Percentiles rank a stretch among this genome's conserved stretches.
phyloP scores from a whole-genome alignment of 371 early-diverging fungal species.

The Rhizopus arrhizus region DNA sequence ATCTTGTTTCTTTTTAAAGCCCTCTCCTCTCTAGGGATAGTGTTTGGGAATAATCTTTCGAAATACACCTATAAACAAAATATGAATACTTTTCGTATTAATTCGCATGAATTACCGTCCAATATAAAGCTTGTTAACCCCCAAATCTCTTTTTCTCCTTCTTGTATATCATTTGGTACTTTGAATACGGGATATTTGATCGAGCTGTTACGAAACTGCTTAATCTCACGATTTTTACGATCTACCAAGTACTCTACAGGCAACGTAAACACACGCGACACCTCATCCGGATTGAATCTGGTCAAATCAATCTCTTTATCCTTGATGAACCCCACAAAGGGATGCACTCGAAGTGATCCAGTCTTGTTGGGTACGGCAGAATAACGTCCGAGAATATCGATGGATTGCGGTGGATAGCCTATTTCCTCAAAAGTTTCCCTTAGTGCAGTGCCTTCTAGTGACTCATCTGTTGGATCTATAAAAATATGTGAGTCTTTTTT shows the following conservation, averaged over 20 bases:
- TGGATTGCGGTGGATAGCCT: slow-evolving; percentile 49
- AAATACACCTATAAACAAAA: slow-evolving; percentile 32
- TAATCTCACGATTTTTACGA: slow-evolving; percentile 44
- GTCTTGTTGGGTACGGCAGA: slow-evolving; percentile 68
- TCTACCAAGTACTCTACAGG: slow-evolving; percentile 67
- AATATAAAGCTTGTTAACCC: slow-evolving; percentile 84
- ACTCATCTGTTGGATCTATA: slow-evolving; percentile 58
- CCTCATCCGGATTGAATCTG: slow-evolving; percentile 68
- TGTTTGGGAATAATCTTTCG: slow-evolving; percentile 43
- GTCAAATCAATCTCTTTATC: slow-evolving; percentile 32
- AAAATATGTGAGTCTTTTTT: background rate
- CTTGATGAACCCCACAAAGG: slow-evolving; percentile 71
- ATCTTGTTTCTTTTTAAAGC: too few relatives aligned
- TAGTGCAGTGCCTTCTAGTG: slow-evolving; percentile 69
- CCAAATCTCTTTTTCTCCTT: slow-evolving; percentile 69
- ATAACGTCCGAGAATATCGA: slow-evolving; percentile 71
- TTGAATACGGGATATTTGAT: slow-evolving; percentile 66
- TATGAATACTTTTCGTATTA: background rate
- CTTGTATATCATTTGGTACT: slow-evolving; percentile 49
- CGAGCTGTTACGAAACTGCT: slow-evolving; percentile 62
- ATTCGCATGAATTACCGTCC: slow-evolving; percentile 43
- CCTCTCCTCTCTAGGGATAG: slow-evolving; percentile 13
- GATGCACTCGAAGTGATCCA: slow-evolving; percentile 70
- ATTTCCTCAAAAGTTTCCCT: slow-evolving; percentile 88
- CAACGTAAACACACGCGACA: slow-evolving; percentile 70